Base-by-base conservation (phyloP, 176 grass and related monocot species). In the Ensete ventricosum region DNA sequence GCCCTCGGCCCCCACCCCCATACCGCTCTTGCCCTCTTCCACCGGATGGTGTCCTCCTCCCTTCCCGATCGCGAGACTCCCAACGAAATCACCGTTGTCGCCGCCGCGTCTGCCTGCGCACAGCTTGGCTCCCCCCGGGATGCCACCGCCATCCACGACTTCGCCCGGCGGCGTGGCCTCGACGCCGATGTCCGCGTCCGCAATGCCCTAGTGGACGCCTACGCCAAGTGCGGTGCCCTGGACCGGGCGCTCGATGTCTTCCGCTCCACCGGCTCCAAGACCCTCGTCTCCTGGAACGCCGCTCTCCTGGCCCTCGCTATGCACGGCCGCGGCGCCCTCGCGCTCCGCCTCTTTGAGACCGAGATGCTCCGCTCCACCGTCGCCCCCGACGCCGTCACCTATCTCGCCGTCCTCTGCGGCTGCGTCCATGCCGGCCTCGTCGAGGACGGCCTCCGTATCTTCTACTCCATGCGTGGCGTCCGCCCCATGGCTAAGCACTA, bases 351-450 rank as follows among this genome's bases (percentile, higher is more conserved):
- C 53, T 90, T 96, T 78, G 87, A 92, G 23, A 17, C 53, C 71
- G 86, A 92, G 78, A 92, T 96, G 92, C 67, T 70, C 78, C 78
- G 7, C 9, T 57, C 58, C n/a, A 27, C 23, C 83, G 16, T 96
- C 27, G 55, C 83, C 55, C 87, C 89, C 0, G 93, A 92, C 0
- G 83, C 76, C 69, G 78, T 90, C 64, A 92, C 93, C 8, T 96
- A 96, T 84, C 83, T 96, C 26, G 81, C 83, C 19, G 83, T 90
- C 22, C 76, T 96, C 73, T 82, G 83, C 8, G 89, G 87, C 9
- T 96, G 93, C 74, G 92, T 87, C 71, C 93, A 96, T 79, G 85
- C 87, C 29, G 93, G 93, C 53, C 85, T 90, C 51, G 89, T 96
- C 8, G 79, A 92, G 25, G 93, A 90, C 13, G 93, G 87, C 6